Base-by-base conservation (phyloP, 805 yeast species). In the Candida manassasensis region DNA sequence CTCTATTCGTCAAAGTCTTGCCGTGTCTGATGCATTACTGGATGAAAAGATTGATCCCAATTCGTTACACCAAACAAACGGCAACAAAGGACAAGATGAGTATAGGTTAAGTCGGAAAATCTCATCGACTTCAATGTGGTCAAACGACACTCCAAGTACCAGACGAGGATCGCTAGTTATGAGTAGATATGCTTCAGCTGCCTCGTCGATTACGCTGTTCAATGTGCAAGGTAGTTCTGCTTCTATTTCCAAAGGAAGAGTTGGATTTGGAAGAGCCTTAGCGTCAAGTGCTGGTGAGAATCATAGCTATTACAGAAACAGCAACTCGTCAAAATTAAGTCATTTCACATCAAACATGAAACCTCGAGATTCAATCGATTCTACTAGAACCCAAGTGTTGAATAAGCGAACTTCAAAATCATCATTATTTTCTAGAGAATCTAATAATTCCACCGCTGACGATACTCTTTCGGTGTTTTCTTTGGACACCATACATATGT, bases 251-350 rank as follows among this genome's bases (percentile, higher is more conserved):
- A 34, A 17, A 18, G 18, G 52, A 13, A 45, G 68, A 19, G 61
- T 61, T 6, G 71, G 71, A 3, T 63, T 67, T 37, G 62, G 71
- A 6, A 50, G 71, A 22, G 73, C 71, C 2, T 52, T 67, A 24
- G 40, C 50, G 8, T 49, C 62, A 3, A 70, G 64, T 29, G 57
- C 46, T 34, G 38, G 49, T 27, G 47, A 46, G 24, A 45, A 50
- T 15, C 52, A 45, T 45, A 42, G 31, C 39, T 43, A 39, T 21
- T 49, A 45, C 32, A 26, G 19, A 6, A 21, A 29, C 13, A 8
- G 15, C 25, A 18, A 12, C 11, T 11, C 18, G 17, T 30, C 34
- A 16, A 6, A 15, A 4, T 14, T 12, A 7, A 29, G 32, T n/a
- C 9, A 17, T 8, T 10, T 29, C 14, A 17, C 32, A n/a, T 10